Base-by-base conservation (phyloP, 2,329 filamentous ascomycete genomes). In the Colletotrichum sp. region DNA sequence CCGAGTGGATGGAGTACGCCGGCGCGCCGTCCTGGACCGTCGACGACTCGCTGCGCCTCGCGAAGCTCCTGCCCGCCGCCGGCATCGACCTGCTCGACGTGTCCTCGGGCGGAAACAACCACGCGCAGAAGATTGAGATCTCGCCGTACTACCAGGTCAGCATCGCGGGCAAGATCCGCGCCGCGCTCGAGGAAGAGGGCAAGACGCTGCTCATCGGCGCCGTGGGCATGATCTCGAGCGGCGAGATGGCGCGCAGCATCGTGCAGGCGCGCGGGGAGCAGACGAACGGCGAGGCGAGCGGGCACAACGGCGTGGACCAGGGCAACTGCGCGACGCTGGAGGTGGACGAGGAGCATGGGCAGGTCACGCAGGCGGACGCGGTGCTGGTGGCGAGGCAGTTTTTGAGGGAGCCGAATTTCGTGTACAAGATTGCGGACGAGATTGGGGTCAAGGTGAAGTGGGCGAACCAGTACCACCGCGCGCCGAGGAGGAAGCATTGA, bases 21-120 rank as follows among this genome's bases (percentile, higher is more conserved):
- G 83, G 80, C 66, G 79, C 85, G 77, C 84, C 86, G 8, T 88
- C 86, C 28, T 98, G 95, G 95, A 93, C 91, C 6, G 79, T 93
- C n/a, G 89, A 93, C 58, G 90, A 96, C 78, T 94, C 84, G 74
- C 90, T 94, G 77, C 86, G 85, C 70, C 90, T 97, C 5, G 94
- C 95, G 16, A 89, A 91, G 81, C 86, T 93, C 12, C 89, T 98
- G 1, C 94, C 94, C 0, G 90, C 89, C 1, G 87, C 89, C 15
- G 96, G 96, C 34, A 90, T 98, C 58, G 96, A 98, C 82, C 87
- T 98, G 18, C 88, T 98, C 34, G 96, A 98, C 82, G 91, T 98
- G 73, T 95, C 93, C 79, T 93, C 92, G 1, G 95, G 93, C 38
- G 96, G 94, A 52, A 94, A 94, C 82, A 90, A 92, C 81, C 83